Evolutionary conservation across 345 rosid species (phyloP), one percentile per base, ranked within the genome.

Genomic region (Carallia brachiata): DNA sequence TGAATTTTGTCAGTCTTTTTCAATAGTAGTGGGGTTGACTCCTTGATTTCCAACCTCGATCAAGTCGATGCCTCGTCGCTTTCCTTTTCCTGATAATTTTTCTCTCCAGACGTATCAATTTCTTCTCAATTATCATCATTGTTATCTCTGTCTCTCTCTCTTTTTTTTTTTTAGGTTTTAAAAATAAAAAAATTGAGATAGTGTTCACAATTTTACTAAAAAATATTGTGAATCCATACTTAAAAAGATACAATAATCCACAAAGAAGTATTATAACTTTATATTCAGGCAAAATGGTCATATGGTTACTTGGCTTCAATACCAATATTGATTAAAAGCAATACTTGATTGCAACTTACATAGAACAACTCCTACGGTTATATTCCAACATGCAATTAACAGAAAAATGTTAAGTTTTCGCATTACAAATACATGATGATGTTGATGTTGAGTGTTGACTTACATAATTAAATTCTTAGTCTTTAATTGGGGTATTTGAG

Each of bases 1-100:
- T 63, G 27, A 72, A 7, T 53, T 39, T 28, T 62, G 37, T 75
- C 76, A 73, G 82, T 70, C 72, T 79, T 76, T 23, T 71, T 74
- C 39, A 63, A 71, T 56, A 44, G 72, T 64, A 63, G 48, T 10
- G 64, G 71, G 71, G 78, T 82, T 72, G 85, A 81, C 79, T 47
- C 56, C 36, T 56, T 68, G 7, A 63, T 23, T 23, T 23, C 23
- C 44, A 72, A 56, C 64, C 52, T 76, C 48, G 71, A 70, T 62
- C 68, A 19, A 19, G 67, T 53, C 70, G 69, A 70, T 36, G 66
- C 63, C 70, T 55, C 27, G 69, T 75, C 62, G 65, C 71, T 67
- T 73, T 61, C 74, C 36, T 55, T 52, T 16, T 19, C 30, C 53
- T 55, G 8, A 6, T 47, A 23, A 6, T 23, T 59, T 44, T 50